phyloP scores from a whole-genome alignment of 108 stramenopile species.

The Skeletonema tropicum region DNA sequence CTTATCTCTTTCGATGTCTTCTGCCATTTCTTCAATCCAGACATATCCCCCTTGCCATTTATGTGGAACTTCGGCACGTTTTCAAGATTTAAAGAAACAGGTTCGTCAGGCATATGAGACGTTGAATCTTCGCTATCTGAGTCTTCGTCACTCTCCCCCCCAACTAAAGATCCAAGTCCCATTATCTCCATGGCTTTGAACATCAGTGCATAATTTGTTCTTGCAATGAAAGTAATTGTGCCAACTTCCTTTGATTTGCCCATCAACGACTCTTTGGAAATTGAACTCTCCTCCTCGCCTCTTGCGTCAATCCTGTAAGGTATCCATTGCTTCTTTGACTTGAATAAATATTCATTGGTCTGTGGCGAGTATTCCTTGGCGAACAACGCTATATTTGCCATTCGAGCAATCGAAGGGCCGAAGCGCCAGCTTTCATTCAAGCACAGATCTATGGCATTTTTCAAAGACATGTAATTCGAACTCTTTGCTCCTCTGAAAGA shows the following conservation, averaged over 20 bases:
- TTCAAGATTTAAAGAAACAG: not conserved
- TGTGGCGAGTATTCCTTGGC: conserved; percentile 40
- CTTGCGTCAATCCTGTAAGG: conserved; percentile 36
- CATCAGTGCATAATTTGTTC: conserved; percentile 27
- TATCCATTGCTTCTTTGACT: conserved; percentile 17
- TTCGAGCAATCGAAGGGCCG: conserved; percentile 48
- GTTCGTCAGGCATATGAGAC: not conserved
- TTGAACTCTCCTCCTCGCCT: conserved; percentile 23
- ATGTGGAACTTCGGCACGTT: conserved; percentile 37
- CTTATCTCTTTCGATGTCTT: conserved; percentile 19
- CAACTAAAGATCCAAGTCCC: conserved; percentile 9
- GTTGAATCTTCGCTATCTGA: not conserved
- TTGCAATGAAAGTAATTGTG: conserved; percentile 25
- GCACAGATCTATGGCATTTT: conserved; percentile 8
- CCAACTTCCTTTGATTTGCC: conserved; percentile 10
- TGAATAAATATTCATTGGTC: conserved; percentile 19
- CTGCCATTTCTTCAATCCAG: conserved; percentile 24
- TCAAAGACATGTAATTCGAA: conserved; percentile 26
- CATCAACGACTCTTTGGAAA: conserved; percentile 13
- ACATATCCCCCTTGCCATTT: conserved; percentile 37
- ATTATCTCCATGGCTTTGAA: conserved; percentile 32
- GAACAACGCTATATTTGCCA: conserved; percentile 43
- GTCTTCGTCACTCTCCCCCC: not conserved
- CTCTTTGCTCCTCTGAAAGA: conserved; percentile 55
- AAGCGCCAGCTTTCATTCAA: conserved; percentile 49